Base-by-base conservation (phyloP, 805 yeast species). In the Wickerhamomyces chaumierensis region DNA sequence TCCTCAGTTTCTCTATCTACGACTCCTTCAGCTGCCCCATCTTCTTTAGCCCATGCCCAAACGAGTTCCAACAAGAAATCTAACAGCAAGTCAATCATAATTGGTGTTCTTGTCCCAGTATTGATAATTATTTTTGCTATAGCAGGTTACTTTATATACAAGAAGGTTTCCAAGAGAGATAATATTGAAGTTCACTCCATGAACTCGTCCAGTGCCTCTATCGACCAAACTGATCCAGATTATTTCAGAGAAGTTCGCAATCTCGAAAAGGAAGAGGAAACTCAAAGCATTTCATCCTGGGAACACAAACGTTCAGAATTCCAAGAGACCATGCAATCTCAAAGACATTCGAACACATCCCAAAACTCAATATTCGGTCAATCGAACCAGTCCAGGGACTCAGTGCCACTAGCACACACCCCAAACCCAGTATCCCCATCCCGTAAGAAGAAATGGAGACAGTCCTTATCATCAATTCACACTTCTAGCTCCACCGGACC, bases 51-150 rank as follows among this genome's bases (percentile, higher is more conserved):
- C n/a, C n/a, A n/a, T 27, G 20, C 20, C 36, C 2, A 7, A 27
- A 28, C 13, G 18, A 28, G 19, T 33, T 20, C 25, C 31, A 21
- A 20, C 6, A 18, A 29, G 36, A 3, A 20, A 13, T 14, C 17
- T 23, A 39, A 17, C 31, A 31, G 28, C 4, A 40, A 33, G 3
- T 34, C 40, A 3, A 42, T 45, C 7, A 29, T 41, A 2, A 15
- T 46, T 13, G 58, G 54, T 0, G 59, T 62, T 11, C 52, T 55
- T 9, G 49, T 55, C 0, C 51, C 51, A 15, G 13, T 44, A 0
- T 34, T 49, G 7, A 18, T 58, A 2, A 40, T 52, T 31, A n/a
- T 62, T 14, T 14, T 45, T 4, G 18, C 37, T 0, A 19, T 37
- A 4, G 4, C 43, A 0, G 21, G 33, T 1, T 45, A 29, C 33